phyloP scores from a whole-genome alignment of 1,284 basidiomycete species.

The Marasmius tenuissimus region DNA sequence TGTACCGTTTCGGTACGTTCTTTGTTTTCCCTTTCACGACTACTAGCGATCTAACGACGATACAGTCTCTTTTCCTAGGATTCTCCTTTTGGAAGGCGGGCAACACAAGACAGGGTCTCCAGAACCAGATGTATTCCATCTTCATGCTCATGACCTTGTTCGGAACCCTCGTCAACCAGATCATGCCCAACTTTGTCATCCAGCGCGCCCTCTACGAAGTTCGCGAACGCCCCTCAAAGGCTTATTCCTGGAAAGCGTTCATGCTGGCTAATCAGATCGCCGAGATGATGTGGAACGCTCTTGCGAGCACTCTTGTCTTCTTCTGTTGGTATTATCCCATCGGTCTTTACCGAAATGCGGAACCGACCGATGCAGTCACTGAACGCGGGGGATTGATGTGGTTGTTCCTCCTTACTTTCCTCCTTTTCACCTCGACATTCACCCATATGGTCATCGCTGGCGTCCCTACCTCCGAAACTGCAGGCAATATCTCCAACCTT shows the following conservation, averaged over 20 bases:
- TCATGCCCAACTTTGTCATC: constrained; percentile 26
- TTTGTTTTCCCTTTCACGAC: not conserved
- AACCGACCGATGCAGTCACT: constrained; percentile 17
- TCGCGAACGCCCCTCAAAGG: constrained; percentile 69
- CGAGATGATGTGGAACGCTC: constrained; percentile 66
- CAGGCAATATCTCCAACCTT: constrained; percentile 18
- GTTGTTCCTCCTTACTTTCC: constrained; percentile 50
- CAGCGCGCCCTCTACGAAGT: constrained; percentile 61
- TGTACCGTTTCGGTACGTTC: constrained; percentile 34
- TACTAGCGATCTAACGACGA: not conserved
- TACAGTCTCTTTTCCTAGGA: constrained; percentile 48
- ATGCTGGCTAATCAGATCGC: constrained; percentile 60
- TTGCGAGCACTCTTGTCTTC: constrained; percentile 59
- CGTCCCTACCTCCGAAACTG: constrained; percentile 37
- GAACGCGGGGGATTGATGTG: constrained; percentile 61
- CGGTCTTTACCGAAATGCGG: constrained; percentile 43
- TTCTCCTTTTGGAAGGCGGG: constrained; percentile 64
- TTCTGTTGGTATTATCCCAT: constrained; percentile 74
- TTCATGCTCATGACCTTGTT: constrained; percentile 5
- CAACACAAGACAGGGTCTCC: constrained; percentile 56
- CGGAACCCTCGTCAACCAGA: constrained; percentile 24
- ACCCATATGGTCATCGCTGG: constrained; percentile 39
- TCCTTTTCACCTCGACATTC: constrained; percentile 55
- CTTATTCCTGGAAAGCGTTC: constrained; percentile 83
- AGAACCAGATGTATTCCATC: constrained; percentile 63